Evolutionary conservation across 2,329 filamentous ascomycete genomes (phyloP), one percentile per base, ranked within the genome.

Genomic region (Diaporthe longicolla): DNA sequence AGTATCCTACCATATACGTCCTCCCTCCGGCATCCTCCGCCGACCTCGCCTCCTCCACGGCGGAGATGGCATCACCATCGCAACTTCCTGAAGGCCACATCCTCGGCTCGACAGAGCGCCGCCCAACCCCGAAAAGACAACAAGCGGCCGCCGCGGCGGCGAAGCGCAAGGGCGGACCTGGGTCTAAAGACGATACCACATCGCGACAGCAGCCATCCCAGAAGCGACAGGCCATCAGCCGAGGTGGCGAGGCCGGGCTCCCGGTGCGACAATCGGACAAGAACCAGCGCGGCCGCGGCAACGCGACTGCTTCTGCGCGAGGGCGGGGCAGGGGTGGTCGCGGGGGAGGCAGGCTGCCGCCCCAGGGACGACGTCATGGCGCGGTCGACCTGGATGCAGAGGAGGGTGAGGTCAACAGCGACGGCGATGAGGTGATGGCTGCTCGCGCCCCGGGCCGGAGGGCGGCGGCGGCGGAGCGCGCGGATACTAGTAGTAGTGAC

Each of bases 1-100:
- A 95, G 78, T 95, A 92, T 75, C 93, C 93, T 1, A 94, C 93
- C 0, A 86, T 95, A 17, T 91, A 93, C 79, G 87, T 89, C 7
- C 83, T 93, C 10, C 82, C 55, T n/a, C 55, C 54, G 11, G 7
- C n/a, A 0, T 19, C 29, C 13, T 26, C 58, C 4, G 37, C 43
- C 3, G 19, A 21, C 3, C 9, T 19, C 19, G 21, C 52, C 21
- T 19, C 48, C 1, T 26, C 17, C 4, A 26, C 10, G 55, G 45
- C 1, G 70, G 45, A 26, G 57, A 3, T 26, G 26, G 26, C 40
- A 8, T 13, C 24, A 35, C 6, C 43, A 37, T 32, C 32, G 10
- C 10, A 13, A 0, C 73, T 81, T n/a, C 80, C 81, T 0, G 52
- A 75, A 2, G 79, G 79, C 0, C 78, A 77, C 59, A 55, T 76